Evolutionary conservation across 768 basidiomycete genomes (phyloP).

Genomic region (Russula vinacea): DNA sequence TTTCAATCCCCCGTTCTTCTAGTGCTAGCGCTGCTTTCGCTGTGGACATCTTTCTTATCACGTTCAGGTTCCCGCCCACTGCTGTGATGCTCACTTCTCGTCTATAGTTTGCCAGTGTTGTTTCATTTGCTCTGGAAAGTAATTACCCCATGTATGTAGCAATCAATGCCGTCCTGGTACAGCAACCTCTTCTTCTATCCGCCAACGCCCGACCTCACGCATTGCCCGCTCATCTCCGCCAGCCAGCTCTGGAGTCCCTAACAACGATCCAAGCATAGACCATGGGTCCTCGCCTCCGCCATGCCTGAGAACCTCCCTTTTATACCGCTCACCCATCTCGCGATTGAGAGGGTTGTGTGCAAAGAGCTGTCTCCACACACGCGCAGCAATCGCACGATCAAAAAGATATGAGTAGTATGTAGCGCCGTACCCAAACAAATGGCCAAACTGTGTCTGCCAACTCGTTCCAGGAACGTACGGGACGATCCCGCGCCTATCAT

Average conservation of each 20-base stretch:
- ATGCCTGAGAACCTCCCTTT: constrained; percentile 65
- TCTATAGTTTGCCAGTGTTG: not conserved
- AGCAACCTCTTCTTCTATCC: constrained; percentile 69
- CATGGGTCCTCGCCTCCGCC: constrained; percentile 95
- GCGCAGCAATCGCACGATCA: constrained; percentile 90
- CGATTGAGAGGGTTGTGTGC: constrained; percentile 61
- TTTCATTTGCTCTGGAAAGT: not conserved
- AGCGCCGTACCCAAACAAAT: constrained; percentile 93
- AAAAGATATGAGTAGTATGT: constrained; percentile 98
- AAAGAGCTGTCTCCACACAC: constrained; percentile 84
- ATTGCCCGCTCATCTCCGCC: constrained; percentile 79
- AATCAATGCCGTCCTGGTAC: constrained; percentile 56
- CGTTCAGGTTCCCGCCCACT: not conserved
- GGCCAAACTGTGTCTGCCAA: constrained; percentile 95
- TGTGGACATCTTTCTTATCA: not conserved
- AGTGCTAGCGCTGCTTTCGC: not conserved
- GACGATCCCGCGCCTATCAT: constrained; percentile 70
- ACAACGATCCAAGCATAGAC: constrained; percentile 77
- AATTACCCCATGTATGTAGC: not conserved
- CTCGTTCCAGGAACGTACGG: constrained; percentile 82
- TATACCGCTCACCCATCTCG: constrained; percentile 77
- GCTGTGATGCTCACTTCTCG: not conserved
- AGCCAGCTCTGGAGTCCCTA: constrained; percentile 60
- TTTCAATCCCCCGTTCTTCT: not conserved
- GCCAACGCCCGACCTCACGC: constrained; percentile 88